phyloP scores from a whole-genome alignment of 306 rosid genomes.

The Inga laurina region DNA sequence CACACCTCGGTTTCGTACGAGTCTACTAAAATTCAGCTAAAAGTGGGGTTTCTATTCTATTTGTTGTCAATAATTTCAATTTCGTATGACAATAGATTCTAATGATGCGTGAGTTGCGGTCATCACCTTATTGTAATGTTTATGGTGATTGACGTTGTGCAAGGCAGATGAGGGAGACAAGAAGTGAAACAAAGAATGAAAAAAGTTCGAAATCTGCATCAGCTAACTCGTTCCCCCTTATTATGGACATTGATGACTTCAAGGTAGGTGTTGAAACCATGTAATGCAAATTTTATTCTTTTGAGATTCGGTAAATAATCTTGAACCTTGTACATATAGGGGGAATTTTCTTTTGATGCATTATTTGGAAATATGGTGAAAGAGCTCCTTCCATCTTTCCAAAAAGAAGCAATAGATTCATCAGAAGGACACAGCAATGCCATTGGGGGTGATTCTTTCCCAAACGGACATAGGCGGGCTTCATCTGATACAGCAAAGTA shows the following conservation, averaged over 20 bases:
- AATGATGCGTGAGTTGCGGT: background rate
- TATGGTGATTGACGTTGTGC: background rate
- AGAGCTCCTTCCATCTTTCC: constrained; percentile 72
- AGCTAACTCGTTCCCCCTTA: constrained; percentile 55
- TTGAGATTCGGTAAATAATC: background rate
- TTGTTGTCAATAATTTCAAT: background rate
- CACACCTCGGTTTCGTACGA: background rate
- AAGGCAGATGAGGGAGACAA: constrained; percentile 70
- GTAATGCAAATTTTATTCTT: background rate
- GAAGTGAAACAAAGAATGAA: constrained; percentile 47
- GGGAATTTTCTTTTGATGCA: constrained; percentile 69
- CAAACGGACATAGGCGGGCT: constrained; percentile 58
- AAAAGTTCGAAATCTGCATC: constrained; percentile 42
- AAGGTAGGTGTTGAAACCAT: constrained; percentile 48
- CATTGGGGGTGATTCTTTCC: constrained; percentile 43
- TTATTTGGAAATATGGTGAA: constrained; percentile 75
- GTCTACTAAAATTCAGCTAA: background rate
- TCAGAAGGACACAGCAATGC: constrained; percentile 46
- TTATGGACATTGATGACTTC: constrained; percentile 66
- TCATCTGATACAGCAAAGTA: constrained; percentile 51
- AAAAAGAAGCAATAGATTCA: constrained; percentile 58
- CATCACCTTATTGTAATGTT: background rate
- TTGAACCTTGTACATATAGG: constrained; percentile 41
- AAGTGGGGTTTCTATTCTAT: background rate
- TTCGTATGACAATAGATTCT: background rate